Evolutionary conservation across 2,329 filamentous ascomycete species (phyloP).

Genomic region (Fusarium piperis): DNA sequence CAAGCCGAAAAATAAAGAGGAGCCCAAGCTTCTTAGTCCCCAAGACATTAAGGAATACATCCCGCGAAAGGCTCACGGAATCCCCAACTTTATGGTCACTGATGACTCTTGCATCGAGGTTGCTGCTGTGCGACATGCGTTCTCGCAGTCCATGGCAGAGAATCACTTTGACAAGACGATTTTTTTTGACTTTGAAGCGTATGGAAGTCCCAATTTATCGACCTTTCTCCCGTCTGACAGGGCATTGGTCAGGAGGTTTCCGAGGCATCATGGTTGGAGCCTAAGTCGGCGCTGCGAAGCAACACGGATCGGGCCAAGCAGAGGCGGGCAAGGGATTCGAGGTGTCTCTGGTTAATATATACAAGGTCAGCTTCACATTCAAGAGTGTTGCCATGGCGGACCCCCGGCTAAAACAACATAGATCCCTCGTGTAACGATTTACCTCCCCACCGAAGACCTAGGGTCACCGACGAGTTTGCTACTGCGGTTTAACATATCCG

Average conservation of each 20-base stretch:
- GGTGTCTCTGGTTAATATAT: neutral
- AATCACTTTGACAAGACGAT: neutral
- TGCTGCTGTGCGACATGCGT: neutral
- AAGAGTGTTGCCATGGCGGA: neutral
- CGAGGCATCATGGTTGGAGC: neutral
- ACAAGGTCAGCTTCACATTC: neutral
- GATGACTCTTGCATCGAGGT: neutral
- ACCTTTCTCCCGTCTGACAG: neutral
- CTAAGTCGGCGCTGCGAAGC: neutral
- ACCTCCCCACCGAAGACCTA: neutral
- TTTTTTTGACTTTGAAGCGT: neutral
- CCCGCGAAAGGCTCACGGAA: neutral
- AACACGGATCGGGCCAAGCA: neutral
- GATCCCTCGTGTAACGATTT: neutral
- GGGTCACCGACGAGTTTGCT: neutral
- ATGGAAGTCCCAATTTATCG: neutral
- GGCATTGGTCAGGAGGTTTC: neutral
- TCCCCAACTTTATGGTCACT: neutral
- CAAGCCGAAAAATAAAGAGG: neutral
- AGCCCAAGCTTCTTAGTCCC: neutral
- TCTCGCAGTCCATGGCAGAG: neutral
- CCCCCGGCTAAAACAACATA: neutral
- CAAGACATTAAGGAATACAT: neutral
- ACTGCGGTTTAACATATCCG: neutral
- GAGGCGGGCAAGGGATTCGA: neutral